Evolutionary conservation across 345 rosid genomes (phyloP).

Genomic region (Garcia nutans): DNA sequence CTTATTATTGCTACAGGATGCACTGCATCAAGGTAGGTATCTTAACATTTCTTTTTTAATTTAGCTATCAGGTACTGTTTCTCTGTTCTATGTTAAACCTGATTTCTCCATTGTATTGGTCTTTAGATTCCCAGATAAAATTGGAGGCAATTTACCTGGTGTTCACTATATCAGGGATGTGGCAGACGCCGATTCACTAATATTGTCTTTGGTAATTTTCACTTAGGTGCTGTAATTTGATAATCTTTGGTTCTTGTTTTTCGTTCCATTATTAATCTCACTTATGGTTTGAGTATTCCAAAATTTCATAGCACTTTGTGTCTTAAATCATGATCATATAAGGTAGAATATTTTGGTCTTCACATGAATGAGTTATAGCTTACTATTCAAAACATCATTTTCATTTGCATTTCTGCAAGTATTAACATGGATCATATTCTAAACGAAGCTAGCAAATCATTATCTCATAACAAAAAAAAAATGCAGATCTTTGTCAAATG

Average conservation of each 20-base stretch:
- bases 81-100: background rate
- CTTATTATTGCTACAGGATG: constrained; percentile 90
- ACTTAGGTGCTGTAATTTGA: background rate
- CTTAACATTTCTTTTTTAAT: background rate
- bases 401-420: too few relatives aligned
- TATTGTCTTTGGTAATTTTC: constrained; percentile 66
- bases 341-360: too few relatives aligned
- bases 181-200: constrained; percentile 84
- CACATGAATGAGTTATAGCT: too few relatives aligned
- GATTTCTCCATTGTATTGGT: constrained; percentile 20
- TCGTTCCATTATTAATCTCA: too few relatives aligned
- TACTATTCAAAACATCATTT: too few relatives aligned
- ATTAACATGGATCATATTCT: too few relatives aligned
- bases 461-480: background rate
- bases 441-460: too few relatives aligned
- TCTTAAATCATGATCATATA: too few relatives aligned
- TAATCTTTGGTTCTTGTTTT: background rate
- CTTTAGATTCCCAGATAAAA: constrained; percentile 81
- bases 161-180: constrained; percentile 93
- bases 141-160: constrained; percentile 86
- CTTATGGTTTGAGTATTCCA: too few relatives aligned
- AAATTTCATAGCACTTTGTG: too few relatives aligned
- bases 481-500: background rate
- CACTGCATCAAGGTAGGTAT: constrained; percentile 73
- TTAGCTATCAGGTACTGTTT: background rate